Conservation (phyloP, 1,284 basidiomycete genomes). For the Schizophyllum amplum region DNA sequence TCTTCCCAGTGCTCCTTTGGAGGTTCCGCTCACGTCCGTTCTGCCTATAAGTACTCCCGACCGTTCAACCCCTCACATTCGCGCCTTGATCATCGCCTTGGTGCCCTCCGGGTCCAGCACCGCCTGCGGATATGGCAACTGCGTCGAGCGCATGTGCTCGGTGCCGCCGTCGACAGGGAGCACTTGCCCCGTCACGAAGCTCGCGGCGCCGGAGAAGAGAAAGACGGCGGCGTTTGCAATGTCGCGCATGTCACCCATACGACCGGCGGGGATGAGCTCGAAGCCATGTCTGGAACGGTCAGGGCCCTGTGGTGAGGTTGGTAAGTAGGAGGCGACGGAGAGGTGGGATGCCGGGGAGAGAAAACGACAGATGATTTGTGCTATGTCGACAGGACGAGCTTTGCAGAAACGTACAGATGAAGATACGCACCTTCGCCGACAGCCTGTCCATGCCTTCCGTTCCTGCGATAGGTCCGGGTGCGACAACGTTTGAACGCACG, state of each 20-base stretch:
- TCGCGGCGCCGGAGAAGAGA: conserved; percentile 84
- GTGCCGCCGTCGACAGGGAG: conserved; percentile 61
- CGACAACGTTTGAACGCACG: conserved; percentile 89
- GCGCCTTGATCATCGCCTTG: conserved; percentile 30
- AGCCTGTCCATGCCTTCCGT: conserved; percentile 85
- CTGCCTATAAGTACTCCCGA: too few species aligned
- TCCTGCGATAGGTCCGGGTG: conserved; percentile 78
- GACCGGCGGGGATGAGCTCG: conserved; percentile 46
- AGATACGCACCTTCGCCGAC: conserved; percentile 15
- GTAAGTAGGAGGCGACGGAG: too few species aligned
- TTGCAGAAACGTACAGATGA: too few species aligned
- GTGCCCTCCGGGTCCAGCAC: conserved; percentile 53
- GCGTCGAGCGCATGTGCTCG: conserved; percentile 43
- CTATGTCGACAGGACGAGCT: too few species aligned
- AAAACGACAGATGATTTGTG: too few species aligned
- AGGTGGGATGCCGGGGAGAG: too few species aligned
- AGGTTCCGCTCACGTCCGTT: neutral
- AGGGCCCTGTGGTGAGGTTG: conserved; percentile 29
- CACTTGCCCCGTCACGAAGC: conserved; percentile 72
- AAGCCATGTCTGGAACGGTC: neutral
- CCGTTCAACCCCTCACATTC: conserved; percentile 18
- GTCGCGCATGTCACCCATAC: conserved; percentile 64
- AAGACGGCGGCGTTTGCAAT: conserved; percentile 79
- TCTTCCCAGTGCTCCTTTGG: neutral
- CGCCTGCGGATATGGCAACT: conserved; percentile 57